A percentile compares a stretch with the other conserved stretches of the same genome.
Conservation (phyloP, 345 rosid species). For the Odontarrhena argentea region DNA sequence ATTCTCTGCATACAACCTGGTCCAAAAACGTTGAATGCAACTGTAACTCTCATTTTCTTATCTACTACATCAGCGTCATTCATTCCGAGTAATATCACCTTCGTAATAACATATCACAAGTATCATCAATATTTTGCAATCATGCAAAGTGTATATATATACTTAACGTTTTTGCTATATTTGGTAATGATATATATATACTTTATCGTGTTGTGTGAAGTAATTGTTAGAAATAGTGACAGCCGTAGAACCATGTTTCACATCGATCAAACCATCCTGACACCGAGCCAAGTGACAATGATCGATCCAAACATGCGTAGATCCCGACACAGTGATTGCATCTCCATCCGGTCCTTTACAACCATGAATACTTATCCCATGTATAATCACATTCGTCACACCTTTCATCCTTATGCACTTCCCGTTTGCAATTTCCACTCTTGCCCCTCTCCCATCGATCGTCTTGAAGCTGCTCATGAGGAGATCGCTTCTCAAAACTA, state of each 20-base stretch:
- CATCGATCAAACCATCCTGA: constrained; percentile 83
- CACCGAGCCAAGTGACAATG: constrained; percentile 70
- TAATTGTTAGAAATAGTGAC: constrained; percentile 85
- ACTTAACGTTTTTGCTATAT: too few relatives aligned
- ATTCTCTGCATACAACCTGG: constrained; percentile 84
- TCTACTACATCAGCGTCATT: constrained; percentile 65
- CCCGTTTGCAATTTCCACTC: constrained; percentile 78
- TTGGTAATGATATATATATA: constrained; percentile 20
- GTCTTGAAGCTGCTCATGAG: constrained; percentile 87
- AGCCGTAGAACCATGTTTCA: constrained; percentile 77
- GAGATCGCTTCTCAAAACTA: constrained; percentile 70
- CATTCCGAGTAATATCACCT: constrained; percentile 86
- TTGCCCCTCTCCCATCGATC: constrained; percentile 84
- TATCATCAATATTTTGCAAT: not conserved
- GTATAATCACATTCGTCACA: constrained; percentile 72
- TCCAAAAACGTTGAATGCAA: constrained; percentile 81
- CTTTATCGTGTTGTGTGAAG: constrained; percentile 83
- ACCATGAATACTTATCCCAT: constrained; percentile 85
- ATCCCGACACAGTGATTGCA: constrained; percentile 63
- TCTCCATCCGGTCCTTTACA: constrained; percentile 86
- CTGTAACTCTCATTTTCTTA: constrained; percentile 74
- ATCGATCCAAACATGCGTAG: constrained; percentile 84
- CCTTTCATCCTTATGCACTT: constrained; percentile 77
- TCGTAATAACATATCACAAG: not conserved
- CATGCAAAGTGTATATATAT: not conserved